Conservation (phyloP, 192 early-diverging fungal species). For the Coemansia sp. region DNA sequence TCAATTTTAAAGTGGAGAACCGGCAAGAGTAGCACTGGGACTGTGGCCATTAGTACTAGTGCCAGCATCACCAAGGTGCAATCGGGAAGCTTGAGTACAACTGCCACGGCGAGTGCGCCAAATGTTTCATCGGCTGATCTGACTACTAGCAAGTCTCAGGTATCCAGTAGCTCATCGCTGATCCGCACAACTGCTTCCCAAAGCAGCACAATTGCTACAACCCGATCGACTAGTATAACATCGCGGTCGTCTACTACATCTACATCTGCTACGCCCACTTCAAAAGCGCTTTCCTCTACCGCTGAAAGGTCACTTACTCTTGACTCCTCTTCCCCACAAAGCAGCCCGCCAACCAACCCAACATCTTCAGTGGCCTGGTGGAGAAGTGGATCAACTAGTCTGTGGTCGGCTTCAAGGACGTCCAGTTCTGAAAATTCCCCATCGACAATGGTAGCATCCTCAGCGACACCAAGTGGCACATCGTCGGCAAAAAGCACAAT, state of each 20-base stretch:
- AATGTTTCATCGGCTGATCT: too few species aligned
- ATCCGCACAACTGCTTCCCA: too few species aligned
- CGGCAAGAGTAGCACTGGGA: too few species aligned
- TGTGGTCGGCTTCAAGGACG: background rate
- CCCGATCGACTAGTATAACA: background rate
- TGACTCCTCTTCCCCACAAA: background rate
- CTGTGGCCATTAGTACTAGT: too few species aligned
- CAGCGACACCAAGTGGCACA: background rate
- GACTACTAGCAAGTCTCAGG: background rate
- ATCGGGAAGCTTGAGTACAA: too few species aligned
- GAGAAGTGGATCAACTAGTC: background rate
- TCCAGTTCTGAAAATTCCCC: background rate
- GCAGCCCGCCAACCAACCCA: conserved; percentile 1
- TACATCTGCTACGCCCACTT: background rate
- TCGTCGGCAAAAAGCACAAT: too few species aligned
- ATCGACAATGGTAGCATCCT: background rate
- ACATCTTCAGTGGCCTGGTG: background rate
- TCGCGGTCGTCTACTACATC: background rate
- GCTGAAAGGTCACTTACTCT: background rate
- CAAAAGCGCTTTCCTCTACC: background rate
- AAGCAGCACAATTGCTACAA: too few species aligned
- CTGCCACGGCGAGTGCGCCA: too few species aligned
- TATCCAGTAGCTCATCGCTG: background rate
- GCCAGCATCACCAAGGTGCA: too few species aligned
- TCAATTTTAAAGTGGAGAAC: too few species aligned